phyloP scores from a whole-genome alignment of 2,329 filamentous ascomycete species.

The Cytospora piceicola region DNA sequence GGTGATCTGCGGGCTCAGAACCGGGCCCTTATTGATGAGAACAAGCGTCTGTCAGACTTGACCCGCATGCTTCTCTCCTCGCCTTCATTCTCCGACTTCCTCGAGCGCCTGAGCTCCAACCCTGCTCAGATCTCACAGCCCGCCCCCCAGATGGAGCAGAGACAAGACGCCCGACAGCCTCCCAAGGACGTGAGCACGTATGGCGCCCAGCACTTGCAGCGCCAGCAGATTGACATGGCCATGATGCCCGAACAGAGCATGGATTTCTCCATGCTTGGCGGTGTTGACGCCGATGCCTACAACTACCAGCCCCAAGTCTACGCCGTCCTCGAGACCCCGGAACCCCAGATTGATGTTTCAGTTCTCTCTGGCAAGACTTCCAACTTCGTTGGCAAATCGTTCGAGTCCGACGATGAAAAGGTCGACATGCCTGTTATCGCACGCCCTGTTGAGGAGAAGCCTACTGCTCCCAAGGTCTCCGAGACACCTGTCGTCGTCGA shows the following conservation, averaged over 20 bases:
- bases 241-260: slow-evolving; percentile 80
- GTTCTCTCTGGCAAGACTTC: slow-evolving; percentile 73
- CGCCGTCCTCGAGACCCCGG: slow-evolving; percentile 71
- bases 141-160: slow-evolving; percentile 43
- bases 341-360: slow-evolving; percentile 60
- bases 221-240: slow-evolving; percentile 76
- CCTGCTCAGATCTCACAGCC: slow-evolving; percentile 50
- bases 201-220: slow-evolving; percentile 56
- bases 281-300: slow-evolving; percentile 56
- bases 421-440: slow-evolving; percentile 60
- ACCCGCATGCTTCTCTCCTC: slow-evolving; percentile 83
- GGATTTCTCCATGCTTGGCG: slow-evolving; percentile 73
- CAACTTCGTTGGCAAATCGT: slow-evolving; percentile 53
- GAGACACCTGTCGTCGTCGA: slow-evolving; percentile 44
- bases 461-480: slow-evolving; percentile 37
- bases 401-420: slow-evolving; percentile 56
- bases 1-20: slow-evolving; percentile 82
- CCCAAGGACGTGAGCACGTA: slow-evolving; percentile 72
- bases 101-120: slow-evolving; percentile 70
- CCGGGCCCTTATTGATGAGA: slow-evolving; percentile 80
- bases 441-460: slow-evolving; percentile 40
- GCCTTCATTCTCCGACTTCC: slow-evolving; percentile 79
- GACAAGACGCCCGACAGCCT: slow-evolving; percentile 45
- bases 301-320: slow-evolving; percentile 74
- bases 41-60: slow-evolving; percentile 75